Percentiles rank a stretch among this genome's conserved stretches.
Evolutionary conservation across 352 stramenopile species (phyloP).

Genomic region (Phytophthora nicotianae): DNA sequence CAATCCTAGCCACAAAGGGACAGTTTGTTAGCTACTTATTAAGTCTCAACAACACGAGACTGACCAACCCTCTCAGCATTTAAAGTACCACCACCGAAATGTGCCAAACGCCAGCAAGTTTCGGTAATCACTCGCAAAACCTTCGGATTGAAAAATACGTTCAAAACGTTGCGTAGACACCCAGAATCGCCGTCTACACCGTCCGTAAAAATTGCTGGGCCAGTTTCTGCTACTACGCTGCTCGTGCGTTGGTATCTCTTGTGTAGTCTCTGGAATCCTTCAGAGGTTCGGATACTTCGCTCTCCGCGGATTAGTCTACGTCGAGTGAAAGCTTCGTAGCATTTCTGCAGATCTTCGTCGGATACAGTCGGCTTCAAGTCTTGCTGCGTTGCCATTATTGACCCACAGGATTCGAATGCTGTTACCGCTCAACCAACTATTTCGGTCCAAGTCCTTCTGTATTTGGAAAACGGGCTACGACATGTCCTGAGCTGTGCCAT

Average conservation of each 20-base stretch:
- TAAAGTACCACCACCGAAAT: slow-evolving; percentile 34
- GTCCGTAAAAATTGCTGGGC: background rate
- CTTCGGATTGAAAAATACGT: slow-evolving; percentile 45
- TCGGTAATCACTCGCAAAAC: slow-evolving; percentile 49
- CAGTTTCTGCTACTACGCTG: background rate
- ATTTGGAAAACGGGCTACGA: background rate
- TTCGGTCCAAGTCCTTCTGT: background rate
- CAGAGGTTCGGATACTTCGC: slow-evolving; percentile 33
- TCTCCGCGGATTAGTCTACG: slow-evolving; percentile 27
- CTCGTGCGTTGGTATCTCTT: slow-evolving; percentile 31
- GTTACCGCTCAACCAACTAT: slow-evolving; percentile 1
- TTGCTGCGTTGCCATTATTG: slow-evolving; percentile 7
- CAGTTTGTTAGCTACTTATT: background rate
- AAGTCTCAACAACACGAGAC: background rate
- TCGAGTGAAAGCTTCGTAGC: slow-evolving; percentile 25
- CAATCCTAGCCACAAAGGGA: slow-evolving; percentile 22
- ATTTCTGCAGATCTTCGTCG: slow-evolving; percentile 15
- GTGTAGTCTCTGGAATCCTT: slow-evolving; percentile 33
- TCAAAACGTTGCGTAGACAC: slow-evolving; percentile 23
- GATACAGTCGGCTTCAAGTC: background rate
- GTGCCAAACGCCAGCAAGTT: slow-evolving; percentile 53
- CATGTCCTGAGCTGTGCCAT: too few relatives aligned
- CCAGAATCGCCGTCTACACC: background rate
- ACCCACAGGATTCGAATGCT: background rate
- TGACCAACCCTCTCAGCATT: slow-evolving; percentile 3